A percentile compares a stretch with the other conserved stretches of the same genome.
phyloP scores from a whole-genome alignment of 352 stramenopile genomes.

The Globisporangium cederbergense region DNA sequence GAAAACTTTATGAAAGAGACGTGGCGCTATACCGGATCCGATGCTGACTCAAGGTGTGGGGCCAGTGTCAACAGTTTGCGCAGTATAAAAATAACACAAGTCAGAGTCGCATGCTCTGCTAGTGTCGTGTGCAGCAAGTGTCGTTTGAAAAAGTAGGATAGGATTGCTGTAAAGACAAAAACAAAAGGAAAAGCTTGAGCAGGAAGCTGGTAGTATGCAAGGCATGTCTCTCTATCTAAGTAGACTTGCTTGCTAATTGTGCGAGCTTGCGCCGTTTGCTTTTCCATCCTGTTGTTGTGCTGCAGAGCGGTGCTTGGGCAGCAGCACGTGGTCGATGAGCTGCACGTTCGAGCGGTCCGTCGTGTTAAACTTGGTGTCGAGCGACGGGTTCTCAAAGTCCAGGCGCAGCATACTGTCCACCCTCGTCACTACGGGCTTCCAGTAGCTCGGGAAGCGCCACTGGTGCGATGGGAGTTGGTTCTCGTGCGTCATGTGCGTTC shows the following conservation, averaged over 20 bases:
- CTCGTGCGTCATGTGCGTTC: conserved; percentile 48
- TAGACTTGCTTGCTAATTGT: background rate
- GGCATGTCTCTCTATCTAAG: too few relatives aligned
- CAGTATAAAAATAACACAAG: too few relatives aligned
- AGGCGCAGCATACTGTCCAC: conserved; percentile 82
- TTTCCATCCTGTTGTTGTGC: background rate
- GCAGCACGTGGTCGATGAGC: conserved; percentile 67
- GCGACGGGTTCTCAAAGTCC: conserved; percentile 79
- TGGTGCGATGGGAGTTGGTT: conserved; percentile 63
- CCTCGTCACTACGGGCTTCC: conserved; percentile 77
- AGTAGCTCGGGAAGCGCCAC: conserved; percentile 76
- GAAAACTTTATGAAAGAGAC: conserved; percentile 11
- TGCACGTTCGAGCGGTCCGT: conserved; percentile 79
- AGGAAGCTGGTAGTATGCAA: too few relatives aligned
- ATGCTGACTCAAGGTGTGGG: background rate
- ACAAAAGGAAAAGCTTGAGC: too few relatives aligned
- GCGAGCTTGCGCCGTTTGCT: background rate
- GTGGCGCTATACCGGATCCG: background rate
- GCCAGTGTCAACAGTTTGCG: too few relatives aligned
- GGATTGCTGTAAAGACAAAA: too few relatives aligned
- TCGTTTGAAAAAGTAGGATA: too few relatives aligned
- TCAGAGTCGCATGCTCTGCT: too few relatives aligned
- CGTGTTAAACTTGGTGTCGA: conserved; percentile 73
- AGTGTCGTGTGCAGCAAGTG: too few relatives aligned
- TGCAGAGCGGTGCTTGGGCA: conserved; percentile 30